Conservation (phyloP, 306 rosid species). For the Cercis canadensis region DNA sequence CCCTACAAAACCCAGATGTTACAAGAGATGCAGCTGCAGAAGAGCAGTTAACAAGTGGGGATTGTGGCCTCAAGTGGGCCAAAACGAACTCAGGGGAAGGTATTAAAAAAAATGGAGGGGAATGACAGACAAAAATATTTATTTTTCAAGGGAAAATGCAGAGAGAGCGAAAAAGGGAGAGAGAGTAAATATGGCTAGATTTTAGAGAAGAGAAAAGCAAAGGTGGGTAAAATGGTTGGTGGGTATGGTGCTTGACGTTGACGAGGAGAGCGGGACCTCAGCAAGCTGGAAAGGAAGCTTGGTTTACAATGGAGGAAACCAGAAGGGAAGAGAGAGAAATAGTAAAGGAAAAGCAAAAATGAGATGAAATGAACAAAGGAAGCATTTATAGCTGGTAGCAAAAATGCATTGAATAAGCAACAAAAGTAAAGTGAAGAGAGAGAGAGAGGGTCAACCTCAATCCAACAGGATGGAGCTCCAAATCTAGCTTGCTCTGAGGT, state of each 20-base stretch:
- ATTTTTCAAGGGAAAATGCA: conserved; percentile 53
- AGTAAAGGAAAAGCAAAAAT: conserved; percentile 69
- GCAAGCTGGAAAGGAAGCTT: conserved; percentile 77
- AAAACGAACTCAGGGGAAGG: conserved; percentile 41
- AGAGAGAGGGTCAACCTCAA: conserved; percentile 49
- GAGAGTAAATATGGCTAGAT: conserved; percentile 28
- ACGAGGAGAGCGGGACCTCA: conserved; percentile 51
- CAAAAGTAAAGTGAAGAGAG: conserved; percentile 42
- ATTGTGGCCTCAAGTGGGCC: conserved; percentile 61
- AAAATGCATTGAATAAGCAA: conserved; percentile 47
- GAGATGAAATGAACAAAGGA: conserved; percentile 46
- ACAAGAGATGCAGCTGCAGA: conserved; percentile 44
- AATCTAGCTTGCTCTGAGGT: conserved; percentile 49
- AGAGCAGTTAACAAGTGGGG: conserved; percentile 50
- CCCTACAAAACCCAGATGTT: conserved; percentile 68
- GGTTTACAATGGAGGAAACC: conserved; percentile 82
- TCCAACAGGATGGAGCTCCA: conserved; percentile 48
- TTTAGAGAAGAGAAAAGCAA: conserved; percentile 44
- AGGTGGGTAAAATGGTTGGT: conserved; percentile 71
- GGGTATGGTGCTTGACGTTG: conserved; percentile 49
- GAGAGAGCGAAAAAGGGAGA: conserved; percentile 35
- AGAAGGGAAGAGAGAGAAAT: conserved; percentile 54
- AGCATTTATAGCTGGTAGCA: conserved; percentile 55
- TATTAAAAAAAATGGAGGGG: conserved; percentile 32
- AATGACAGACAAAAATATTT: conserved; percentile 67